These are phyloP conservation scores for Anastatica hierochuntica DNA, from an alignment of 345 rosid species.

Conservation along the genomic window DNA sequence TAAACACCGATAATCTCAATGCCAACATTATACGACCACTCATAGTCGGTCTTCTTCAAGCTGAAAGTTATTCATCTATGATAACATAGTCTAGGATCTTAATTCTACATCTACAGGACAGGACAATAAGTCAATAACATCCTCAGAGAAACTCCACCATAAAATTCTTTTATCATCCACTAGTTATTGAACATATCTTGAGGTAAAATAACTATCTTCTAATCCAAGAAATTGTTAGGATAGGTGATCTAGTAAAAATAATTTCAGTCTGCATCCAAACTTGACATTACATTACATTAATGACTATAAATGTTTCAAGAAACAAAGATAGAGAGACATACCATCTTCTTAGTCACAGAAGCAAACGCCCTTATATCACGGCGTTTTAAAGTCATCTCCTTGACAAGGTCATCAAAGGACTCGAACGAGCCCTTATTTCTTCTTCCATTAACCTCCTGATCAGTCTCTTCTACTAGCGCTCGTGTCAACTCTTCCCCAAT, in stretches of 20 bases:
- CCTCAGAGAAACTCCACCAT: background rate
- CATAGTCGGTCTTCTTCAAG: no score
- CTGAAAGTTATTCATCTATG: background rate
- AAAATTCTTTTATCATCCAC: background rate
- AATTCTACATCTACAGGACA: background rate
- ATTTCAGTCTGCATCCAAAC: background rate
- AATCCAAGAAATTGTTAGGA: background rate
- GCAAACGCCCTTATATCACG: conserved; percentile 74
- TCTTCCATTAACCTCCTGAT: conserved; percentile 25
- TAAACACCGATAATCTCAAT: background rate
- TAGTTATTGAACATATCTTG: background rate
- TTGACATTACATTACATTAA: background rate
- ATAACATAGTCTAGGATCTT: background rate
- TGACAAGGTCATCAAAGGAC: conserved; percentile 68
- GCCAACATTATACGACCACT: no score
- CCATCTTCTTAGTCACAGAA: conserved; percentile 73
- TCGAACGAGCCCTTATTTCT: conserved; percentile 35
- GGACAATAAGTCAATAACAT: background rate
- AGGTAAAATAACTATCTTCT: background rate
- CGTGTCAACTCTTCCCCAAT: conserved; percentile 68
- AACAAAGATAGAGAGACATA: conserved; percentile 19
- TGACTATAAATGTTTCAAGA: background rate
- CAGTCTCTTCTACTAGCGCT: conserved; percentile 60
- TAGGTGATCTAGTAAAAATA: background rate
- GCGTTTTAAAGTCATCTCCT: conserved; percentile 46